Base-by-base conservation (phyloP, 2,329 filamentous ascomycete genomes). In the Nemania bipapillata region DNA sequence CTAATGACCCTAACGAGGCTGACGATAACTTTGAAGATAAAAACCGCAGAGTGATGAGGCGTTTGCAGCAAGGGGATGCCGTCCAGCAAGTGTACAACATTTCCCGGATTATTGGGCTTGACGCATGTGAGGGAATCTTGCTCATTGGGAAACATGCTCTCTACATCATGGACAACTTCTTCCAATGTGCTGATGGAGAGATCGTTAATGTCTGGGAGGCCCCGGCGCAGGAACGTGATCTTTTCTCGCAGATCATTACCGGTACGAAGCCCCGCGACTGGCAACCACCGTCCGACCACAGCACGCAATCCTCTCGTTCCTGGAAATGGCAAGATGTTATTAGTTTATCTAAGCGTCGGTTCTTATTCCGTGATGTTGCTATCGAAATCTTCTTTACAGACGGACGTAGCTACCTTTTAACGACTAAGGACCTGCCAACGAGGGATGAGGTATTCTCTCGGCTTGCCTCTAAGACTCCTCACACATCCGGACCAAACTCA, bases 301-400 rank as follows among this genome's bases (percentile, higher is more conserved):
- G 83, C 26, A 92, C 97, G 56, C 92, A 97, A 75, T 92, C 95
- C 69, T 94, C 92, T 1, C 89, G 94, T 73, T 91, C 92, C 78
- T 99, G 96, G 96, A 91, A 90, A 72, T 99, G 95, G 95, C 88
- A 90, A 3, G 95, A 98, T 77, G 90, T 98, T 15, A 92, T 98
- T 73, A 97, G 94, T 77, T 91, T 98, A 40, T 98, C 95, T 0
- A 99, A 99, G 80, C 90, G 96, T 22, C 91, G 95, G 6, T 99
- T 98, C 79, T 82, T 99, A 3, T 97, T 98, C 80, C 90, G 96
- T 28, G 95, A 99, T 76, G 96, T 99, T 12, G 94, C 93, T 0
- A 90, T 98, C n/a, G 96, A 99, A 77, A 88, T 97, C 2, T 99
- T 99, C 82, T 99, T 99, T 78, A 94, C 94, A 0, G 96, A 99